Base-by-base conservation (phyloP, 2,329 filamentous ascomycete genomes). In the Fusarium staphyleae region DNA sequence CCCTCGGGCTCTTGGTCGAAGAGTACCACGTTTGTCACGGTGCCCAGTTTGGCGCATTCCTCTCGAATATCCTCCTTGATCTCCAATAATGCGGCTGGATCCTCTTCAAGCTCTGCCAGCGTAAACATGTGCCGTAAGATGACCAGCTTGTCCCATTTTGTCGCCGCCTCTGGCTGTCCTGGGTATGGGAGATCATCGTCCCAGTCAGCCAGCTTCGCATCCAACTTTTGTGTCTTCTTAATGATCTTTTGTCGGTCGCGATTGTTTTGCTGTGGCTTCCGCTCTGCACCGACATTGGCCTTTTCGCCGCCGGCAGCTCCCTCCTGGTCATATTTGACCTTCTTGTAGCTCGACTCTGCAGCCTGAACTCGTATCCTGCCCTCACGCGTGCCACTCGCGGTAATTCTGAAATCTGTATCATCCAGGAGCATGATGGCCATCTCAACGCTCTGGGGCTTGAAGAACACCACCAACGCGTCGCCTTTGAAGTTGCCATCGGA, bases 121-220 rank as follows among this genome's bases (percentile, higher is more conserved):
- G 91, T 96, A 74, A 99, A 99, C 88, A 96, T 96, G 75, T 96
- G 87, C 70, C 91, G 91, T 60, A 99, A 77, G 52, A 98, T 87
- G 22, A 96, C 93, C 13, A 90, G 80, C 72, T 93, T 96, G 66
- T 93, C 90, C 75, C 84, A 89, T 67, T 79, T 81, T 47, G 75
- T 72, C 34, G 68, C 70, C 9, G 73, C 80, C n/a, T 81, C 80
- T 9, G 66, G 61, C 29, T 65, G 59, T 1, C 63, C 69, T 3
- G 70, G 79, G 57, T 76, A 83, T 19, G 88, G 83, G 48, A 93
- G 88, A 70, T 98, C 93, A 68, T 97, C 93, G 68, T 91, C 90
- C 95, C 95, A 99, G 73, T 98, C 93, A 3, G 92, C 89, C 28
- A 98, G 84, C 75, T 93, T 93, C 41, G 91, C 93, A 67, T 93